Conservation (phyloP, 805 yeast genomes). For the Wickerhamomyces strasburgensis region DNA sequence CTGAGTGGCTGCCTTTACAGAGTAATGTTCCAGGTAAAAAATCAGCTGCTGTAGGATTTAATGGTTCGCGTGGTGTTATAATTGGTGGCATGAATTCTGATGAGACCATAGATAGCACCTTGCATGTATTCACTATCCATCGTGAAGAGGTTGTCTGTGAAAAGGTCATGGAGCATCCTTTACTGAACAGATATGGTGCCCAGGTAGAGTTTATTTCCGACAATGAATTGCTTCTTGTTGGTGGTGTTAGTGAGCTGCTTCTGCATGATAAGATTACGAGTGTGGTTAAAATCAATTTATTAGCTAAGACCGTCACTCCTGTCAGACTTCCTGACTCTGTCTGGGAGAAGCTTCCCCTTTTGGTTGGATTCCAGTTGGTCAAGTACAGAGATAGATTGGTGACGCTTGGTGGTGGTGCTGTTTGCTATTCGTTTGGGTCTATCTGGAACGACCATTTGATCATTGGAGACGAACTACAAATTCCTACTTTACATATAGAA, state of each 20-base stretch:
- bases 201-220: conserved; percentile 29
- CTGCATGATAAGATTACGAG: conserved; percentile 31
- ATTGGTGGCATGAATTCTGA: conserved; percentile 42
- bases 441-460: conserved; percentile 34
- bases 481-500: too few species aligned
- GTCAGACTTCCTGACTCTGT: conserved; percentile 29
- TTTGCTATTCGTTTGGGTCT: conserved; percentile 77
- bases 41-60: conserved; percentile 35
- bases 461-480: too few species aligned
- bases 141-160: conserved; percentile 19
- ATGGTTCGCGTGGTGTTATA: conserved; percentile 33
- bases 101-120: conserved; percentile 21
- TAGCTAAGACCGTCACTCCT: conserved; percentile 12
- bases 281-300: conserved; percentile 32
- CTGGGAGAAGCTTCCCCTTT: conserved; percentile 42
- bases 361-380: conserved; percentile 49
- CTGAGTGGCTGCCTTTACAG: conserved; percentile 3
- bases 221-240: conserved; percentile 40
- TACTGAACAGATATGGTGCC: conserved; percentile 48
- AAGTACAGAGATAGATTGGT: conserved; percentile 19
- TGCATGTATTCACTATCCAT: conserved; percentile 32
- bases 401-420: conserved; percentile 67
- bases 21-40: conserved; percentile 19
- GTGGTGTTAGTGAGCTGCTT: conserved; percentile 47
- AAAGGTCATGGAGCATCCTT: conserved; percentile 21